Base-by-base conservation (phyloP, 2,329 filamentous ascomycete species). In the Penicillium nordicum region DNA sequence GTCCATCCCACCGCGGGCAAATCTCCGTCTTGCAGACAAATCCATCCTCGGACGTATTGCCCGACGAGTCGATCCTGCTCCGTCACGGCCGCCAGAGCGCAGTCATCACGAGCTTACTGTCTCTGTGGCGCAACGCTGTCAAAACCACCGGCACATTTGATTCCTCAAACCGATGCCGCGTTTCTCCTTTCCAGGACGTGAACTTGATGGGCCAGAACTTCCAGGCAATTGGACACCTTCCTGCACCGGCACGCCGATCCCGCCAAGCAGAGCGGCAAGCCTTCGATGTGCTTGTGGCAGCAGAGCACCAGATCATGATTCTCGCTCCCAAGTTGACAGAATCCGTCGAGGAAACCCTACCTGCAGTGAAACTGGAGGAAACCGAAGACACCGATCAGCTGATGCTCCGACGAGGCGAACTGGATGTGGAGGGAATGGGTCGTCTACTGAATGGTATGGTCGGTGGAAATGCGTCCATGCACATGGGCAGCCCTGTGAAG, bases 341-440 rank as follows among this genome's bases (percentile, higher is more conserved):
- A 51, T 64, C 68, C 3, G 64, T 65, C 12, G 62, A 63, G 29
- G 52, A 41, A n/a, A 55, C 48, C 34, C 58, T 42, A 46, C 58
- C 18, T 43, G 54, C 53, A 8, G 53, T 61, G 43, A 63, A 59
- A 30, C 58, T 63, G 41, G 57, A 66, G 37, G 48, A 60, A 21
- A 62, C 57, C 16, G 52, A 53, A 6, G 70, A 72, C n/a, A 63
- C 62, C 9, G 77, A 79, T 46, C 76, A 79, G 58, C 58, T 72
- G 30, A 73, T 74, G 63, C 70, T 79, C 12, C 72, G 63, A 43
- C 68, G 68, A 44, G 77, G 77, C 42, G 74, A 78, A 51, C 69
- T 80, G 16, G 77, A 78, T 55, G 70, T 80, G 16, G 72, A 78
- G 41, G 78, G 76, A 45, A 79, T 80, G 76, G 76, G 77, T 54